phyloP scores from a whole-genome alignment of 1,284 basidiomycete species.

The Naganishia cerealis region DNA sequence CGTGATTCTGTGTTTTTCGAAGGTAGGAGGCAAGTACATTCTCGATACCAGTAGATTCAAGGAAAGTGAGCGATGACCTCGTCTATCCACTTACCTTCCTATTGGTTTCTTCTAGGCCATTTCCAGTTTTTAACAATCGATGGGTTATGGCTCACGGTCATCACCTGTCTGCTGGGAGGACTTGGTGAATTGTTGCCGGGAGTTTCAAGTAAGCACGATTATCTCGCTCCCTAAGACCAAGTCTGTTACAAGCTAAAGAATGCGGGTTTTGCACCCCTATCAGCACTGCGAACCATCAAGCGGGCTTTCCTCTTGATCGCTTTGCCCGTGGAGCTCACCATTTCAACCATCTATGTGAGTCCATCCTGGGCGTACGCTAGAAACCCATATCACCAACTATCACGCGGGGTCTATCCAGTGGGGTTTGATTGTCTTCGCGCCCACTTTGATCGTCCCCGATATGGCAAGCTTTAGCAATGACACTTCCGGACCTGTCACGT shows the following conservation, averaged over 20 bases:
- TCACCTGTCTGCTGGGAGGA: slow-evolving; percentile 60
- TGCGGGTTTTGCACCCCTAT: background rate
- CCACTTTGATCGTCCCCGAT: slow-evolving; percentile 59
- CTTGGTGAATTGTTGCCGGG: slow-evolving; percentile 60
- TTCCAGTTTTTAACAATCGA: slow-evolving; percentile 73
- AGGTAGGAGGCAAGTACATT: slow-evolving; percentile 43
- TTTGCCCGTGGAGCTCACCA: slow-evolving; percentile 65
- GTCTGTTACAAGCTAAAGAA: background rate
- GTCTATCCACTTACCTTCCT: background rate
- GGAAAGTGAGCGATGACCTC: too few relatives aligned
- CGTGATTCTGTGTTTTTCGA: slow-evolving; percentile 3
- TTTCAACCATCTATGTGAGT: slow-evolving; percentile 66
- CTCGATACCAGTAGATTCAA: background rate
- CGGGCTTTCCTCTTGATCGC: slow-evolving; percentile 63
- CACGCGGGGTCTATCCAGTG: slow-evolving; percentile 50
- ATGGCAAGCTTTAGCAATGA: slow-evolving; percentile 16
- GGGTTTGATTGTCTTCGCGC: slow-evolving; percentile 61
- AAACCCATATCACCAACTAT: background rate
- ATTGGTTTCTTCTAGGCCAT: slow-evolving; percentile 59
- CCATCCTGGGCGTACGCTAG: background rate
- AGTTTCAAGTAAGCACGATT: slow-evolving; percentile 52
- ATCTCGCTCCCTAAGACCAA: background rate
- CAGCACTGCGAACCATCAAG: slow-evolving; percentile 59
- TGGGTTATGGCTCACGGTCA: slow-evolving; percentile 61
- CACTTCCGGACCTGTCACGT: slow-evolving; percentile 40